A percentile compares a stretch with the other conserved stretches of the same genome.
These are phyloP conservation scores for Ophiostoma tasmaniense DNA, from an alignment of 2,329 filamentous ascomycete species.

Conservation along the genomic window DNA sequence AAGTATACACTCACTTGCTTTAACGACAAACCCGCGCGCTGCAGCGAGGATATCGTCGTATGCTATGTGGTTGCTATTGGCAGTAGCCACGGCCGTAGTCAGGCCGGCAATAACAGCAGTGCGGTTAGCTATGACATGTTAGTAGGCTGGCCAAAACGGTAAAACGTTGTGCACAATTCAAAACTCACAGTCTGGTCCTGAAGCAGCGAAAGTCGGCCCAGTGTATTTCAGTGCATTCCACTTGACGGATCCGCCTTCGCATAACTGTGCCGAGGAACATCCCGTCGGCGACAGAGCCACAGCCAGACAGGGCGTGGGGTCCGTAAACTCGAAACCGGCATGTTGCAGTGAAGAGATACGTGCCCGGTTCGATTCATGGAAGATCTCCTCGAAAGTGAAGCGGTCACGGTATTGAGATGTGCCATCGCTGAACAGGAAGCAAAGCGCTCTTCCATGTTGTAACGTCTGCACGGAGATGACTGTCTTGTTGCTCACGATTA, in stretches of 20 bases:
- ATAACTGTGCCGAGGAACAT: slow-evolving; percentile 50
- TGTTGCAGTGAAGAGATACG: slow-evolving; percentile 64
- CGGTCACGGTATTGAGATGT: slow-evolving; percentile 73
- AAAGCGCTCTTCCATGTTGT: slow-evolving; percentile 62
- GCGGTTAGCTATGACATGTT: slow-evolving; percentile 39
- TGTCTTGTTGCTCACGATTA: slow-evolving; percentile 56
- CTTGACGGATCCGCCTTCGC: slow-evolving; percentile 49
- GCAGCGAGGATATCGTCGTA: slow-evolving; percentile 67
- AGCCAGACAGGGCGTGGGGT: slow-evolving; percentile 42
- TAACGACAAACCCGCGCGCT: slow-evolving; percentile 42
- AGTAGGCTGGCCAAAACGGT: neutral
- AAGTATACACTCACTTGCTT: slow-evolving; percentile 27
- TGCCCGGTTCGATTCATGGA: slow-evolving; percentile 53
- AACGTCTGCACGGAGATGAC: slow-evolving; percentile 59
- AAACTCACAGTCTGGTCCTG: slow-evolving; percentile 41
- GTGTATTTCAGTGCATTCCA: slow-evolving; percentile 50
- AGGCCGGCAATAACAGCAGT: slow-evolving; percentile 54
- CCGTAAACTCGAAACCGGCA: slow-evolving; percentile 64
- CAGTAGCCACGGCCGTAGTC: slow-evolving; percentile 42
- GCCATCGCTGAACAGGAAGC: slow-evolving; percentile 70
- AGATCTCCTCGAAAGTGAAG: slow-evolving; percentile 60
- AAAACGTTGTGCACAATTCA: neutral
- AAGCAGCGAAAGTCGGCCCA: slow-evolving; percentile 39
- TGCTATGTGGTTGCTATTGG: slow-evolving; percentile 39
- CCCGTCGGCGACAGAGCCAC: slow-evolving; percentile 53